phyloP scores from a whole-genome alignment of 768 basidiomycete genomes.

The Leccinum uliginosum region DNA sequence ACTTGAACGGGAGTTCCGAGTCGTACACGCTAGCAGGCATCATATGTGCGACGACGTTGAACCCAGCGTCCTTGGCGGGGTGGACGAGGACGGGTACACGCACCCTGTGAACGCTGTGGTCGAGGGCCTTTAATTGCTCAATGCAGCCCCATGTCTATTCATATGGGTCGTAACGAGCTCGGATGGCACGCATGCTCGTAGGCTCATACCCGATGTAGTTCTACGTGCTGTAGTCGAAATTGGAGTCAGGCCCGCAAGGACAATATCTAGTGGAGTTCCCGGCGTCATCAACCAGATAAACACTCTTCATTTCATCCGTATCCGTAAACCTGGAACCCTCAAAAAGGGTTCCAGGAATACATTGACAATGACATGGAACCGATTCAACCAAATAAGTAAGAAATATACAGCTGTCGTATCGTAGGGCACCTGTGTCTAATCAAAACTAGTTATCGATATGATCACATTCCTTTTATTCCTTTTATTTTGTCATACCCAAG shows the following conservation, averaged over 20 bases:
- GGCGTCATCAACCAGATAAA: too few relatives aligned
- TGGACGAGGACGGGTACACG: constrained; percentile 46
- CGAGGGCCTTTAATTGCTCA: constrained; percentile 90
- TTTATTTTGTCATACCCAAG: not conserved
- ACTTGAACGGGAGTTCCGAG: too few relatives aligned
- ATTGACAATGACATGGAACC: too few relatives aligned
- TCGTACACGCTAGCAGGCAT: constrained; percentile 59
- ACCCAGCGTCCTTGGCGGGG: constrained; percentile 96
- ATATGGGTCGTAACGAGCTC: constrained; percentile 94
- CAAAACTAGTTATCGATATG: too few relatives aligned
- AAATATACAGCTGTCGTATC: too few relatives aligned
- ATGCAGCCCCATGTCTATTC: constrained; percentile 95
- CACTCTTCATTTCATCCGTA: too few relatives aligned
- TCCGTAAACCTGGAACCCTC: too few relatives aligned
- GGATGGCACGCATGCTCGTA: constrained; percentile 98
- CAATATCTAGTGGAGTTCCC: constrained; percentile 82
- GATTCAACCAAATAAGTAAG: not conserved
- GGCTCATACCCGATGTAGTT: constrained; percentile 95
- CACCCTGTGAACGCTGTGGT: constrained; percentile 97
- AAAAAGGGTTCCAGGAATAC: too few relatives aligned
- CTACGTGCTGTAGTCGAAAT: constrained; percentile 99
- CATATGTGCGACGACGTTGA: constrained; percentile 99
- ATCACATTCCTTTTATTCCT: not conserved
- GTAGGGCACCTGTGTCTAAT: not conserved
- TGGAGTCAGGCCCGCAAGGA: constrained; percentile 98